phyloP scores from a whole-genome alignment of 495 filamentous ascomycete species.

The Daldinia loculata region DNA sequence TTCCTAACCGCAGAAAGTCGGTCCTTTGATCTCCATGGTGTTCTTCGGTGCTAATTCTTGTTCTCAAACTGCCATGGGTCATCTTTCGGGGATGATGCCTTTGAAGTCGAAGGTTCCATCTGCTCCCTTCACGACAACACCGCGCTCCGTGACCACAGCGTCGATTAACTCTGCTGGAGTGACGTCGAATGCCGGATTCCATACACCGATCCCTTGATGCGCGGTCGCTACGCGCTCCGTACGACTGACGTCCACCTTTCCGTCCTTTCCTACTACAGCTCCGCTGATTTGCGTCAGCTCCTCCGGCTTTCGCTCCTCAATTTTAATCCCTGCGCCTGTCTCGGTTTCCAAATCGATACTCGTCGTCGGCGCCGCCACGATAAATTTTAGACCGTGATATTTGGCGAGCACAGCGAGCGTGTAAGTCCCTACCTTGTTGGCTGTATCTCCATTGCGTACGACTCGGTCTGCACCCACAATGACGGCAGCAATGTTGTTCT shows the following conservation, averaged over 20 bases:
- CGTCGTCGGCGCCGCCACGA: slow-evolving; percentile 93
- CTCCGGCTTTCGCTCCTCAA: slow-evolving; percentile 81
- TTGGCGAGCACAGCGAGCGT: slow-evolving; percentile 83
- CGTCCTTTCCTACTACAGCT: slow-evolving; percentile 62
- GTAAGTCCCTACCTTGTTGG: slow-evolving; percentile 99
- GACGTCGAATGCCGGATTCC: slow-evolving; percentile 97
- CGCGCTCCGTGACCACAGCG: slow-evolving; percentile 91
- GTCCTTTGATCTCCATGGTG: background rate
- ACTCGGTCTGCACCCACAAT: slow-evolving; percentile 96
- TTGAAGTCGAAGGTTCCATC: slow-evolving; percentile 79
- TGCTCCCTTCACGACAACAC: slow-evolving; percentile 79
- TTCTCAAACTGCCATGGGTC: slow-evolving; percentile 47
- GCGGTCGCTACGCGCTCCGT: slow-evolving; percentile 81
- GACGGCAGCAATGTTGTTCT: slow-evolving; percentile 76
- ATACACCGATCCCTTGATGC: slow-evolving; percentile 80
- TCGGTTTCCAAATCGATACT: slow-evolving; percentile 87
- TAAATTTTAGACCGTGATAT: slow-evolving; percentile 88
- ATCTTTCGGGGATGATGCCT: slow-evolving; percentile 60
- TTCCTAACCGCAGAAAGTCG: slow-evolving; percentile 5
- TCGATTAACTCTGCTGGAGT: slow-evolving; percentile 89
- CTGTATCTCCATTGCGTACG: slow-evolving; percentile 95
- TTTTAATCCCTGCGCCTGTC: slow-evolving; percentile 78
- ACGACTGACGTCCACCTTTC: slow-evolving; percentile 58
- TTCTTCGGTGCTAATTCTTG: background rate
- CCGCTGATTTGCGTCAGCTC: slow-evolving; percentile 87